Evolutionary conservation across 2,329 filamentous ascomycete genomes (phyloP).

Genomic region (Endoconidiophora laricicola): DNA sequence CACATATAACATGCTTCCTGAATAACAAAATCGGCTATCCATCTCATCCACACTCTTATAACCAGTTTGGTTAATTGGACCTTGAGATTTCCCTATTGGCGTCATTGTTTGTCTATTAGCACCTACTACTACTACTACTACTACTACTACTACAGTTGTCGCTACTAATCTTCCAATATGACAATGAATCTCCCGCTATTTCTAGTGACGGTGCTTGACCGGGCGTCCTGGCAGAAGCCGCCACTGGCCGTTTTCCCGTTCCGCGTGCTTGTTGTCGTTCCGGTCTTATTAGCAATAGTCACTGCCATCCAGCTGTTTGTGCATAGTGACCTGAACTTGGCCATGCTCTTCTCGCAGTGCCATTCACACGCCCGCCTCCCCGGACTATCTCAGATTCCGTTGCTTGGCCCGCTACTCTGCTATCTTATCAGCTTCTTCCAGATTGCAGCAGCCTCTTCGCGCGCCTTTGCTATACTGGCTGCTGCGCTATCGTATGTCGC

Average conservation of each 20-base stretch:
- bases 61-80: too few species aligned
- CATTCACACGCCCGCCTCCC: constrained; percentile 30
- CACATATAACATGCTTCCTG: too few species aligned
- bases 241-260: constrained; percentile 38
- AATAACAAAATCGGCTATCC: too few species aligned
- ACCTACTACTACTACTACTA: too few species aligned
- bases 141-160: too few species aligned
- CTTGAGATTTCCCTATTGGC: too few species aligned
- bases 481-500: constrained; percentile 28
- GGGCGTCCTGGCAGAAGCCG: constrained; percentile 16
- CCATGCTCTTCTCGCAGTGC: constrained; percentile 37
- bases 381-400: constrained; percentile 26
- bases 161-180: too few species aligned
- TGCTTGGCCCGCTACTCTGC: constrained; percentile 30
- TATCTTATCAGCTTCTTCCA: constrained; percentile 35
- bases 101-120: too few species aligned
- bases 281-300: constrained; percentile 28
- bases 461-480: constrained; percentile 25
- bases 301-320: constrained; percentile 27
- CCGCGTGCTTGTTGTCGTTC: constrained; percentile 33
- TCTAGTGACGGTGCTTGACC: not conserved
- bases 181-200: not conserved
- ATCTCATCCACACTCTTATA: too few species aligned
- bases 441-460: constrained; percentile 25
- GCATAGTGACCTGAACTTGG: constrained; percentile 33